Base-by-base conservation (phyloP, 345 rosid species). In the Eucalyptus curtisii region DNA sequence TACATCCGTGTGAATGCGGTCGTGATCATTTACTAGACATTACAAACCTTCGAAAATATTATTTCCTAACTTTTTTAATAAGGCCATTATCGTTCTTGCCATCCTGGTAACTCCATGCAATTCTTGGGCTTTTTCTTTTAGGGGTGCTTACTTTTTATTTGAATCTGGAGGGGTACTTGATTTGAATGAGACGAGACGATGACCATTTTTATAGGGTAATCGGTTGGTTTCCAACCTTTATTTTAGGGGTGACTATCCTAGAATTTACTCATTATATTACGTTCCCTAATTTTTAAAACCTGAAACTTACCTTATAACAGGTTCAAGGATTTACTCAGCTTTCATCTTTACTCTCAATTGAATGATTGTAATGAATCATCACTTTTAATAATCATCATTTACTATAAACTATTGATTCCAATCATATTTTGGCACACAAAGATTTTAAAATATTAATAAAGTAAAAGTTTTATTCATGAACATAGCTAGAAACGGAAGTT, bases 291-390 rank as follows among this genome's bases (percentile, higher is more conserved):
- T 61, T 61, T 61, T 61, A 4, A 6, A 61, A 61, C 3, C 0
- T 3, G 4, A 1, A 61, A 61, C 4, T 4, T 61, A 61, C 2
- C 2, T 61, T 61, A 30, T 30, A 13, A 13, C 0, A 5, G 1
- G 2, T 61, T 6, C 8, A 30, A 13, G 2, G 16, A 13, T 13
- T 12, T 30, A 12, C 8, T 30, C 8, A 30, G 4, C 7, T 61
- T 61, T 0, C 8, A 61, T 13, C 0, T 27, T 13, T 30, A 61
- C 4, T 61, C 16, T 30, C 7, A 61, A 30, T 61, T 61, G 1
- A 61, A 61, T 1, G 2, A 30, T 61, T 61, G 1, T 61, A 13
- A 13, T 61, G 8, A 59, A 59, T 25, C 0, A 57, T 59, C 7
- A 11, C 3, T 12, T 59, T 0, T 59, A 61, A 61, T 61, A 2